Evolutionary conservation across 768 basidiomycete species (phyloP).

Genomic region (Phanerodontia chrysosporium): DNA sequence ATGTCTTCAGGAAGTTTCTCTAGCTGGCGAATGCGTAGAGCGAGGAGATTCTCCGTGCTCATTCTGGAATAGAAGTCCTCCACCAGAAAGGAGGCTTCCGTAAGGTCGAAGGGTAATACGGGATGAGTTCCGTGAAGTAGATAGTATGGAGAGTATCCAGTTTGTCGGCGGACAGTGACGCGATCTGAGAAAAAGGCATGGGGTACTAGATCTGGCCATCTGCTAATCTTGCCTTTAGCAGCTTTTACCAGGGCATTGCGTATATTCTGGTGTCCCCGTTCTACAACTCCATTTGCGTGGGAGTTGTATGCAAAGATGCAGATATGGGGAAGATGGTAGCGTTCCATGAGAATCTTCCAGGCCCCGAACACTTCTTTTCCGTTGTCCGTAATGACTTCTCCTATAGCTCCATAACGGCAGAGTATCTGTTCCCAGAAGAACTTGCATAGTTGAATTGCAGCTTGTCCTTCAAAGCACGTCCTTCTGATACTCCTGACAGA

Average conservation of each 20-base stretch:
- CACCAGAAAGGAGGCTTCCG: slow-evolving; percentile 29
- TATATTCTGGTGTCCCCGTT: slow-evolving; percentile 29
- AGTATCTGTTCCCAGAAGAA: slow-evolving; percentile 32
- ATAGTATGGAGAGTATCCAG: slow-evolving; percentile 19
- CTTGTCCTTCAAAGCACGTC: slow-evolving; percentile 17
- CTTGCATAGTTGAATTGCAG: slow-evolving; percentile 17
- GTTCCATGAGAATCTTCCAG: not conserved
- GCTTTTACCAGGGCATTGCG: slow-evolving; percentile 29
- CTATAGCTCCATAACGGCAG: slow-evolving; percentile 27
- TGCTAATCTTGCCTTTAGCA: slow-evolving; percentile 13
- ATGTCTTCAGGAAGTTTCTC: slow-evolving; percentile 24
- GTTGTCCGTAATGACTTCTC: slow-evolving; percentile 27
- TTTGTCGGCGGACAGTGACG: slow-evolving; percentile 17
- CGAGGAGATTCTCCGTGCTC: slow-evolving; percentile 20
- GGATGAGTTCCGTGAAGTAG: slow-evolving; percentile 27
- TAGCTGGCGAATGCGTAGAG: slow-evolving; percentile 21
- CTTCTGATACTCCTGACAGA: slow-evolving; percentile 26
- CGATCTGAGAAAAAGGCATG: slow-evolving; percentile 23
- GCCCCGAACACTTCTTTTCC: slow-evolving; percentile 15
- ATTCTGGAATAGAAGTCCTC: slow-evolving; percentile 15
- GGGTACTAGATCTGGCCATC: slow-evolving; percentile 23
- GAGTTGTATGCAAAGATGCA: slow-evolving; percentile 28
- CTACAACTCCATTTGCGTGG: slow-evolving; percentile 31
- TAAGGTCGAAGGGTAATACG: slow-evolving; percentile 28
- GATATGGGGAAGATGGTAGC: slow-evolving; percentile 5